Evolutionary conservation across 768 basidiomycete species (phyloP), one percentile per base, ranked within the genome.

Genomic region (Trametopsis cervina): DNA sequence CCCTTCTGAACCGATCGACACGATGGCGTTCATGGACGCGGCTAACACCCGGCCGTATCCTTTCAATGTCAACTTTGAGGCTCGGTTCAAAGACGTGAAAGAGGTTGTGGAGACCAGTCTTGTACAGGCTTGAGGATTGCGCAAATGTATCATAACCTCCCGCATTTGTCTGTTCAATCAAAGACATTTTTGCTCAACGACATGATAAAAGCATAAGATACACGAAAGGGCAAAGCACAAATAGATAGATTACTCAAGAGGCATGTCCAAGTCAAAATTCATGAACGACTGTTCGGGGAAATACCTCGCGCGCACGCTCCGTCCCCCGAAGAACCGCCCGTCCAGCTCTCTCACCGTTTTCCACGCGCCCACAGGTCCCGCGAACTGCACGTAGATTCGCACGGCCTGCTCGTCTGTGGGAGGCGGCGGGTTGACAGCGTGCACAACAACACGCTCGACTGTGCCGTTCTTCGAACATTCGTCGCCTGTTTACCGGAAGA

Each of bases 331-430:
- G 62, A 78, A 95, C 23, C 94, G 75, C 18, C 92, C 95, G 57
- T 98, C 91, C 44, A 97, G 73, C 63, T 95, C 92, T 41, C 91
- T 79, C 2, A 94, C 89, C 0, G 91, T 93, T 66, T 91, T 90
- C 94, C 93, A 98, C 4, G 94, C 95, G 10, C 91, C 95, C 0
- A 78, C 93, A 4, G 89, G 89, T 1, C 94, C 95, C 0, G 83
- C 81, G 59, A 95, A 98, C 44, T 88, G 69, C 13, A 97, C 85
- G 61, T 96, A 98, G 46, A 97, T 84, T 44, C 93, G 83, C 3
- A 96, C 85, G 1, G 84, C 81, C n/a, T 91, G 85, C n/a, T 83
- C 81, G 2, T 79, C 72, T 41, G 83, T 73, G 2, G 65, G 53
- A 0, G 89, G 78, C 1, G 76, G 69, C 2, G 90, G 89, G 36